Conservation (phyloP, 495 filamentous ascomycete genomes). For the Xanthoparmelia taractica region DNA sequence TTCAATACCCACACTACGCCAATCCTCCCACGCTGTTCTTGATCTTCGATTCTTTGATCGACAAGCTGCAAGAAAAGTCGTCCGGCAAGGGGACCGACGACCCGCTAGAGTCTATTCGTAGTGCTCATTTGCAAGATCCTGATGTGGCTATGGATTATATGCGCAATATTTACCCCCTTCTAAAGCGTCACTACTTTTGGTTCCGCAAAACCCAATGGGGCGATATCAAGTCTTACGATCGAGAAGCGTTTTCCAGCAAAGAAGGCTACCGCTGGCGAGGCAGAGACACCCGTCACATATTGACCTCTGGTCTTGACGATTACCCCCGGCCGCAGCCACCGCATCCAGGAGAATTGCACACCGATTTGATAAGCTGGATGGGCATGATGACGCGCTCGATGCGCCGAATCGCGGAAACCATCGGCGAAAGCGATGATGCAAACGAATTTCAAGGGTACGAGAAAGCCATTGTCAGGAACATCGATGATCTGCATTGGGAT, state of each 20-base stretch:
- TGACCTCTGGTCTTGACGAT: constrained; percentile 92
- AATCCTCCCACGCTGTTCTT: constrained; percentile 97
- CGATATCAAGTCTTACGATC: constrained; percentile 84
- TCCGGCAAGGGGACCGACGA: constrained; percentile 24
- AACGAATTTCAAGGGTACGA: constrained; percentile 63
- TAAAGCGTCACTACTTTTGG: constrained; percentile 88
- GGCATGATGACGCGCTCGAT: constrained; percentile 84
- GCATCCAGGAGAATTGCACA: constrained; percentile 95
- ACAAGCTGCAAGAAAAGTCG: constrained; percentile 52
- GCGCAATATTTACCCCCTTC: constrained; percentile 76
- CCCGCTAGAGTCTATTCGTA: constrained; percentile 18
- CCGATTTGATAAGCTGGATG: constrained; percentile 93
- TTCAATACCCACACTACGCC: constrained; percentile 95
- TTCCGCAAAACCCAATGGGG: constrained; percentile 87
- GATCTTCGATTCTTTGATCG: constrained; percentile 71
- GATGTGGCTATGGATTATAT: constrained; percentile 58
- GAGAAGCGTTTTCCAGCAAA: constrained; percentile 65
- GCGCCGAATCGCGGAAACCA: constrained; percentile 62
- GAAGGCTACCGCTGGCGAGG: constrained; percentile 97
- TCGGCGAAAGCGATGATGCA: constrained; percentile 68
- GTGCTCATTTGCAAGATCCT: constrained; percentile 17
- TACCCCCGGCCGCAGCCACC: constrained; percentile 91
- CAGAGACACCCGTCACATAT: constrained; percentile 73
- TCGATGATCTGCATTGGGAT: constrained; percentile 91
- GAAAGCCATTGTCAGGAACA: constrained; percentile 74